These are phyloP conservation scores for Clohesyomyces aquaticus DNA, from an alignment of 495 filamentous ascomycete species.

Conservation along the genomic window DNA sequence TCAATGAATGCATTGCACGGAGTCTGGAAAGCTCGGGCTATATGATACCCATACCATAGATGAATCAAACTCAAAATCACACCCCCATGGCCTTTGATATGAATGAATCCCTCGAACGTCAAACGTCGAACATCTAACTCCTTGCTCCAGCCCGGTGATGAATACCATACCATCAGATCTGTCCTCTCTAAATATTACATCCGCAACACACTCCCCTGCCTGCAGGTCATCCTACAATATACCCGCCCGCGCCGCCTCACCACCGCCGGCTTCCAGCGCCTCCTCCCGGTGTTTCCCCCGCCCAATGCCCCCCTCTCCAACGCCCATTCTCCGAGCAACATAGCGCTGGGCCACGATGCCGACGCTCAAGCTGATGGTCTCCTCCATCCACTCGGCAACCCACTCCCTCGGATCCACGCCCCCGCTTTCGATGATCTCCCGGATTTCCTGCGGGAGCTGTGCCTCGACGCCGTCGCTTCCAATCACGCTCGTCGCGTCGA, in stretches of 20 bases:
- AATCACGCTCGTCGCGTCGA: conserved; percentile 72
- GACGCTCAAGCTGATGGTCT: conserved; percentile 74
- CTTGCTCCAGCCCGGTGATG: too few relatives aligned
- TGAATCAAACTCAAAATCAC: neutral
- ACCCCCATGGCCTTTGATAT: too few relatives aligned
- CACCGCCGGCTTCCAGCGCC: conserved; percentile 71
- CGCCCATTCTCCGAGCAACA: conserved; percentile 92
- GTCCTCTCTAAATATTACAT: too few relatives aligned
- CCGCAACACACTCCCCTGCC: too few relatives aligned
- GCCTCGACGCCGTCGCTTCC: conserved; percentile 47
- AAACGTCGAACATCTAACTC: too few relatives aligned
- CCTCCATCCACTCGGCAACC: conserved; percentile 97
- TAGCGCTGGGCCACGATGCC: conserved; percentile 95
- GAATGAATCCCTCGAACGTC: too few relatives aligned
- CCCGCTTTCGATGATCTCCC: conserved; percentile 82
- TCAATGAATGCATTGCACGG: neutral
- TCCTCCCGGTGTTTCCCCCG: conserved; percentile 79
- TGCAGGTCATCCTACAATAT: conserved; percentile 18
- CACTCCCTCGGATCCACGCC: conserved; percentile 95
- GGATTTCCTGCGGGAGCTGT: conserved; percentile 76
- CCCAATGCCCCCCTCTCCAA: conserved; percentile 81
- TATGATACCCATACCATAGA: neutral
- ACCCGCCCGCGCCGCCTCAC: conserved; percentile 77
- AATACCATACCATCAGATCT: too few relatives aligned
- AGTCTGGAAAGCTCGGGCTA: neutral